These are phyloP conservation scores for Aspergillus coremiiformis DNA, from an alignment of 495 filamentous ascomycete species.

Conservation along the genomic window DNA sequence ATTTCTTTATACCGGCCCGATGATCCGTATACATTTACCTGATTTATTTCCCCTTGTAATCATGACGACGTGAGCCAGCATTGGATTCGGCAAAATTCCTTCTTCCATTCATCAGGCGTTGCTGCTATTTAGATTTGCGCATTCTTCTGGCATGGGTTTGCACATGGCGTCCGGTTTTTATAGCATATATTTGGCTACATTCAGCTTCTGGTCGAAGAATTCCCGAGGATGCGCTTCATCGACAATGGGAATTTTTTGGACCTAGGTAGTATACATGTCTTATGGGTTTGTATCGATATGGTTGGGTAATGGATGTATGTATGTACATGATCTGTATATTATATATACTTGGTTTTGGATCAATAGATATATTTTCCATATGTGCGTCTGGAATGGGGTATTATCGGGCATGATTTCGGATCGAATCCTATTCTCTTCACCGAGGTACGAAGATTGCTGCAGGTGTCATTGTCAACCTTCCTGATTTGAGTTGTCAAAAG, in stretches of 20 bases:
- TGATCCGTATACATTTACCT: neutral
- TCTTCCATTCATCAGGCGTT: slow-evolving; percentile 25
- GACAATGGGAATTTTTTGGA: neutral
- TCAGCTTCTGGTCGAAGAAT: neutral
- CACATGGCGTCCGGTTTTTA: slow-evolving; percentile 6
- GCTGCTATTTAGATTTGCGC: slow-evolving; percentile 6
- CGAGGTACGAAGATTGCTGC: too few species aligned
- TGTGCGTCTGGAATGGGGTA: too few species aligned
- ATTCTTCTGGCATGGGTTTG: slow-evolving; percentile 1
- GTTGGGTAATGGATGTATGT: neutral
- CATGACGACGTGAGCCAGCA: slow-evolving; percentile 4
- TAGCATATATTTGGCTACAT: slow-evolving; percentile 3
- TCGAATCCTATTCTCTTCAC: too few species aligned
- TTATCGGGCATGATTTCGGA: too few species aligned
- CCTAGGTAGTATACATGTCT: too few species aligned
- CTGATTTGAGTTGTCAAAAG: too few species aligned
- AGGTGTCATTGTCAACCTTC: too few species aligned
- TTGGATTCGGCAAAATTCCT: neutral
- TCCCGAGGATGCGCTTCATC: neutral
- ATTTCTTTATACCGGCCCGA: neutral
- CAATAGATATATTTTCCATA: neutral
- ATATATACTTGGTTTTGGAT: neutral
- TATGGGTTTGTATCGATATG: neutral
- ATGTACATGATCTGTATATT: neutral
- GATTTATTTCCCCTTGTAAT: slow-evolving; percentile 1